phyloP scores from a whole-genome alignment of 2,329 filamentous ascomycete species.

The Alternaria sp. region DNA sequence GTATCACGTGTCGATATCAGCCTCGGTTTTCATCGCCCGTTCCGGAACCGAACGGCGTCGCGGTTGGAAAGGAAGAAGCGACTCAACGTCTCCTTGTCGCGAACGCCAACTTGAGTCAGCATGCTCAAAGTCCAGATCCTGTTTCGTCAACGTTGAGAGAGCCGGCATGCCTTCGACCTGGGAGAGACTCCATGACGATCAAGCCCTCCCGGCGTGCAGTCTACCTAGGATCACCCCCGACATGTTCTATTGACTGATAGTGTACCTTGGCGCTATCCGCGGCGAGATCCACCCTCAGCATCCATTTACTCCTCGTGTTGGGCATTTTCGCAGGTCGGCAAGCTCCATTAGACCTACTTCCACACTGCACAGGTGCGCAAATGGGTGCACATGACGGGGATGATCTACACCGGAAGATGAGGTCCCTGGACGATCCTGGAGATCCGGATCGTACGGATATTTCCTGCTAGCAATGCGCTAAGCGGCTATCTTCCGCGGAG shows the following conservation, averaged over 20 bases:
- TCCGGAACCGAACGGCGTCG: neutral
- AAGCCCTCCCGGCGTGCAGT: slow-evolving; percentile 1
- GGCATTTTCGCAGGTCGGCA: slow-evolving; percentile 1
- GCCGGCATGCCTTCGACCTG: neutral
- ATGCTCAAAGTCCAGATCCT: neutral
- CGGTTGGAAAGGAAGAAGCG: neutral
- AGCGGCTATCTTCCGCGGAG: slow-evolving; percentile 5
- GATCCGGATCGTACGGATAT: slow-evolving; percentile 13
- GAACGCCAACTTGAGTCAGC: neutral
- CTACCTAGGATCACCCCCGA: slow-evolving; percentile 1
- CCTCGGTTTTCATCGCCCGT: neutral
- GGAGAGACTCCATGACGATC: neutral
- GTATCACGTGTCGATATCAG: neutral
- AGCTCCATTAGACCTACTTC: neutral
- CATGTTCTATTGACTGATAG: slow-evolving; percentile 13
- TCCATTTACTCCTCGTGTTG: neutral
- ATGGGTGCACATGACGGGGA: slow-evolving; percentile 6
- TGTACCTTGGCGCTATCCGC: slow-evolving; percentile 3
- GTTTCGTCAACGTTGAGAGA: neutral
- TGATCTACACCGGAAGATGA: slow-evolving; percentile 7
- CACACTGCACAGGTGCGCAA: neutral
- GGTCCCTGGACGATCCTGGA: slow-evolving; percentile 15
- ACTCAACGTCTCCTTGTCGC: neutral
- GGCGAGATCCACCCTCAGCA: slow-evolving; percentile 4
- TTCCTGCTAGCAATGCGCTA: slow-evolving; percentile 7